Percentiles rank a stretch among this genome's conserved stretches.
Evolutionary conservation across 139 green algal genomes (phyloP).

Genomic region (Yamagishiella unicocca): DNA sequence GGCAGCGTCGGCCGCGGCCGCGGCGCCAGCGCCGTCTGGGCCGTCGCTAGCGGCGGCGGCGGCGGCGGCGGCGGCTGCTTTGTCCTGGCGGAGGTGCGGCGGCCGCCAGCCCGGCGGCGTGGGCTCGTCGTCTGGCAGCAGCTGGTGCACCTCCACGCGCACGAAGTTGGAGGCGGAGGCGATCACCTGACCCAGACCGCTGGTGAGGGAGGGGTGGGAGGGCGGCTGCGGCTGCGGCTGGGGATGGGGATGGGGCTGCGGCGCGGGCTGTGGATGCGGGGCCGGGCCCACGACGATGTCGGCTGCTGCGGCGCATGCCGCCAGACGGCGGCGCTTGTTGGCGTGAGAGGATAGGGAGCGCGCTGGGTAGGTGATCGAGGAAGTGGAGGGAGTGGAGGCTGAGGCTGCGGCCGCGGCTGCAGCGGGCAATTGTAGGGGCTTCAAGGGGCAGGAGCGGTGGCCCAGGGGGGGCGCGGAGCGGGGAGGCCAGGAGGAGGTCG

Average conservation of each 20-base stretch:
- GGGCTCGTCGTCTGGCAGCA: neutral
- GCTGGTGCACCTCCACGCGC: constrained; percentile 69
- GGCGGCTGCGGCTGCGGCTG: constrained; percentile 10
- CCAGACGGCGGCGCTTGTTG: neutral
- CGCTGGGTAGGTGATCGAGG: neutral
- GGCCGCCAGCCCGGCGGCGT: constrained; percentile 31
- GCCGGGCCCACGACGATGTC: neutral
- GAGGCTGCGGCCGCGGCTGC: too few species aligned
- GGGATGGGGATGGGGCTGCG: constrained; percentile 12
- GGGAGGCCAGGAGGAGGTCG: neutral
- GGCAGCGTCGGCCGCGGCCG: neutral
- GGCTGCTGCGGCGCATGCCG: neutral
- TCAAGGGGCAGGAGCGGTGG: neutral
- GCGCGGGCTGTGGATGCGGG: constrained; percentile 29
- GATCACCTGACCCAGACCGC: constrained; percentile 75
- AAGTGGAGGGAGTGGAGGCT: neutral
- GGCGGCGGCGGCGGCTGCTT: neutral
- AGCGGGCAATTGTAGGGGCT: too few species aligned
- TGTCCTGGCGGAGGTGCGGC: neutral
- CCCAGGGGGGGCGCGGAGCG: neutral
- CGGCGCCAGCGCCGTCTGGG: constrained; percentile 2
- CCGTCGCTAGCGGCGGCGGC: neutral
- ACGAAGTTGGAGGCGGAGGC: constrained; percentile 88
- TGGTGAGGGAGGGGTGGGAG: neutral
- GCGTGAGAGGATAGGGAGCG: neutral